Evolutionary conservation across 148 eudicot species (phyloP).

Genomic region (Chenopodium suecicum): DNA sequence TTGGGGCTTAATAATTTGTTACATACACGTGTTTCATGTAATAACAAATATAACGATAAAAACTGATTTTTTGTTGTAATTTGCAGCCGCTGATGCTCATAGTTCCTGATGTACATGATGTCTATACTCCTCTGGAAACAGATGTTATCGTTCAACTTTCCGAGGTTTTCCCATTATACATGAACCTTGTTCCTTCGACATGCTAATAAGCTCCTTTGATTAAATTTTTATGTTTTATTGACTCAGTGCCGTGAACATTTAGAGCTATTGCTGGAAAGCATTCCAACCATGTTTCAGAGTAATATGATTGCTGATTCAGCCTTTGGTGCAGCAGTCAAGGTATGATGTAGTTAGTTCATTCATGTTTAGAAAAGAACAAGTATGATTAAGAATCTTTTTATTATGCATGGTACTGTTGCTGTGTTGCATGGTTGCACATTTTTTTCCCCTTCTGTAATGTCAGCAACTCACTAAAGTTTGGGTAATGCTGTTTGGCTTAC

Average conservation of each 20-base stretch:
- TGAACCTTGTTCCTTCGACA: not conserved
- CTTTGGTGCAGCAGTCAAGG: constrained; percentile 95
- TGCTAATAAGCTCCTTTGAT: not conserved
- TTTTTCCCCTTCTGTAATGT: not conserved
- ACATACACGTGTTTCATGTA: not conserved
- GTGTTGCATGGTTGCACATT: not conserved
- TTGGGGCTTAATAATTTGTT: not conserved
- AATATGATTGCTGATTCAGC: constrained; percentile 91
- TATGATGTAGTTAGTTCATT: constrained; percentile 24
- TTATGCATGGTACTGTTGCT: not conserved
- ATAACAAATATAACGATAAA: not conserved
- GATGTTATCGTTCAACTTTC: constrained; percentile 88
- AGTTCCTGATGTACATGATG: constrained; percentile 94
- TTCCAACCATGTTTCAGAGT: constrained; percentile 90
- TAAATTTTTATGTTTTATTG: constrained; percentile 15
- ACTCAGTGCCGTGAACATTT: constrained; percentile 84
- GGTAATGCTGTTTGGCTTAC: not conserved
- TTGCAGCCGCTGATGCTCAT: constrained; percentile 97
- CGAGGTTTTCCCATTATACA: constrained; percentile 51
- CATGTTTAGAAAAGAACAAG: not conserved
- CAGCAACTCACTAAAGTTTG: constrained; percentile 1
- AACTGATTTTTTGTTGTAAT: not conserved
- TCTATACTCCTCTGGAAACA: constrained; percentile 89
- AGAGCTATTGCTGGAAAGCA: constrained; percentile 82
- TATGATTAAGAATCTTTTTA: not conserved